Conservation (phyloP, 768 basidiomycete genomes). For the Tulasnella sp. region DNA sequence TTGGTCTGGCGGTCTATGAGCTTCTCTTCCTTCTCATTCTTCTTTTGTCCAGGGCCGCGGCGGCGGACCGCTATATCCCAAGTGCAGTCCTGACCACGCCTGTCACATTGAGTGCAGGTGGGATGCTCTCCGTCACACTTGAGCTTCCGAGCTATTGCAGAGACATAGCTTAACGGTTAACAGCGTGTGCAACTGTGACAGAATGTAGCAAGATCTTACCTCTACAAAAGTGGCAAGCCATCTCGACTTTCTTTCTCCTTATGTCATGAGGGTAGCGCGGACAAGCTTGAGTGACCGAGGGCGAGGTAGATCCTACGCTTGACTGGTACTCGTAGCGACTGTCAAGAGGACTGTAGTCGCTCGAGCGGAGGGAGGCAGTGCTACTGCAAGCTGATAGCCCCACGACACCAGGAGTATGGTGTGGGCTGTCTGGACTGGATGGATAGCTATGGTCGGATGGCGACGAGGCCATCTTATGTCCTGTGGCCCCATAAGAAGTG, state of each 20-base stretch:
- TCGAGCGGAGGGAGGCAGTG: too few species aligned
- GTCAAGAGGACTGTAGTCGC: too few species aligned
- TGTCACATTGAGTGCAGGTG: constrained; percentile 70
- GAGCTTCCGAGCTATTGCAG: constrained; percentile 62
- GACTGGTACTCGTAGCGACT: too few species aligned
- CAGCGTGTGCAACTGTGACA: neutral
- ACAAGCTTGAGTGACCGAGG: too few species aligned
- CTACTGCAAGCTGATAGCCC: too few species aligned
- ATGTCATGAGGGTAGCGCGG: too few species aligned
- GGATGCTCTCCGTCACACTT: constrained; percentile 84
- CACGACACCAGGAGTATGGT: too few species aligned
- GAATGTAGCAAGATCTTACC: constrained; percentile 37
- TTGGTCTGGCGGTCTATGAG: neutral
- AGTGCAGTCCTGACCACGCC: constrained; percentile 62
- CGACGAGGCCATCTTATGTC: too few species aligned
- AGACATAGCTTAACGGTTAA: neutral
- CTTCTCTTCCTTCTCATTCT: neutral
- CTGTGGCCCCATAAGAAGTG: too few species aligned
- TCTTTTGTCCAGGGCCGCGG: constrained; percentile 12
- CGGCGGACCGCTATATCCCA: constrained; percentile 24
- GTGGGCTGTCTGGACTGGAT: too few species aligned
- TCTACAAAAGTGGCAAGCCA: constrained; percentile 82
- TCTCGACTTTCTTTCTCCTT: constrained; percentile 8
- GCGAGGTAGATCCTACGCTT: too few species aligned
- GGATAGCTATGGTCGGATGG: too few species aligned